Conservation (phyloP, 2,329 filamentous ascomycete genomes). For the Aspergillus neotritici region DNA sequence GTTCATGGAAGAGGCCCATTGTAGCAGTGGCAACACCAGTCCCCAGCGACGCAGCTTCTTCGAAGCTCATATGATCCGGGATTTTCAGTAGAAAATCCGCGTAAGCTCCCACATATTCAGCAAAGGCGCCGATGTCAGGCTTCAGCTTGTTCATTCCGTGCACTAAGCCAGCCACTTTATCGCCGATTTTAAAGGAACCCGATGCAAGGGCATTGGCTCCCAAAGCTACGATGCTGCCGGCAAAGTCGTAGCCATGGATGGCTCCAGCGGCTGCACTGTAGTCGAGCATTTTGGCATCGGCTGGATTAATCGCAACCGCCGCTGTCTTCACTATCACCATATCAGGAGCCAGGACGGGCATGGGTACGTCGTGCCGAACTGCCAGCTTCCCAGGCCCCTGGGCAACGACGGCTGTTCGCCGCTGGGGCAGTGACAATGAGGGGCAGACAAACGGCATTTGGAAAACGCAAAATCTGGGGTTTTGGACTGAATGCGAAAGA, state of each 20-base stretch:
- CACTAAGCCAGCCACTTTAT: constrained; percentile 31
- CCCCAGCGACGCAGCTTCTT: constrained; percentile 26
- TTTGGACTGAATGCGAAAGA: too few relatives aligned
- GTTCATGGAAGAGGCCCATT: constrained; percentile 28
- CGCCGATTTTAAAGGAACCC: constrained; percentile 21
- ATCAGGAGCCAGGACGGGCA: constrained; percentile 1
- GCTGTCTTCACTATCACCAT: constrained; percentile 5
- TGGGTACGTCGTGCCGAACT: constrained; percentile 4
- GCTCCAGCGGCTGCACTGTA: constrained; percentile 5
- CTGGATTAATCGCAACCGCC: constrained; percentile 10
- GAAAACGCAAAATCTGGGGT: too few relatives aligned
- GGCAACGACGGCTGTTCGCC: constrained; percentile 5
- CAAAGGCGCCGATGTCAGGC: constrained; percentile 31
- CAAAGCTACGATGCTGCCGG: constrained; percentile 8
- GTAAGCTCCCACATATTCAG: constrained; percentile 29
- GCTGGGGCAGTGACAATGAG: not conserved
- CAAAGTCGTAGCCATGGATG: constrained; percentile 9
- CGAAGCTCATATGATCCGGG: constrained; percentile 26
- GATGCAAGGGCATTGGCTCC: not conserved
- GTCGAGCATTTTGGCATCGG: constrained; percentile 11
- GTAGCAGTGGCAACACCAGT: constrained; percentile 25
- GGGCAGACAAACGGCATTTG: too few relatives aligned
- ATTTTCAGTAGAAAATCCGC: constrained; percentile 28
- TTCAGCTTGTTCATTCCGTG: constrained; percentile 26
- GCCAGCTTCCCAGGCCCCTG: constrained; percentile 3